Base-by-base conservation (phyloP, 1,139 yeast genomes). In the Saccharomyces pastorianus region DNA sequence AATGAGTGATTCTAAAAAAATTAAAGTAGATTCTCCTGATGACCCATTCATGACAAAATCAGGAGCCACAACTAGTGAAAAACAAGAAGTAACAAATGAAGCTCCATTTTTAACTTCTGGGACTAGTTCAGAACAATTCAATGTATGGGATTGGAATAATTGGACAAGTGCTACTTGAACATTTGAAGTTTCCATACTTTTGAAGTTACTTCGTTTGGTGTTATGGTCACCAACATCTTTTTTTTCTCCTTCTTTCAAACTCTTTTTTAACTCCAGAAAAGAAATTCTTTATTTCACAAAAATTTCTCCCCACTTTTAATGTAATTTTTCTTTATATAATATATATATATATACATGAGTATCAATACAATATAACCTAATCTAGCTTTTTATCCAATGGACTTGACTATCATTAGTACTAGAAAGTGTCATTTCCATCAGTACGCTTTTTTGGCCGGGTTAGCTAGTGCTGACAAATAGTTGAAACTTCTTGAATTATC, bases 71-170 rank as follows among this genome's bases (percentile, higher is more conserved):
- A 13, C 8, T 13, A 17, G 20, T 38, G 44, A 20, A 38, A 38
- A 38, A 9, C 44, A 38, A 9, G 44, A 38, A 38, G 44, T 38
- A 20, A 20, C 23, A 17, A 38, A 17, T 11, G 44, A 38, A 9
- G 26, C 44, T 6, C 55, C 56, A 25, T 55, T 50, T 23, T 69
- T 66, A 48, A 84, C 78, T 65, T 79, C 73, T 4, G 26, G 26
- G 4, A 26, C 48, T 14, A 48, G 28, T 41, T 44, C 32, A 26
- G 47, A 34, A 13, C 23, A 29, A 42, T 52, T 50, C 20, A 64
- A 61, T 47, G 57, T 66, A 25, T 67, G 71, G 71, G 64, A 67
- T 53, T 67, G 71, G 71, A 61, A 60, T 34, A 66, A 59, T 50
- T 67, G 71, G 71, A 57, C 48, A 25, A 46, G 46, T 41, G 48